Evolutionary conservation across 2,329 filamentous ascomycete species (phyloP), one percentile per base, ranked within the genome.

Genomic region (Malbranchea zuffiana): DNA sequence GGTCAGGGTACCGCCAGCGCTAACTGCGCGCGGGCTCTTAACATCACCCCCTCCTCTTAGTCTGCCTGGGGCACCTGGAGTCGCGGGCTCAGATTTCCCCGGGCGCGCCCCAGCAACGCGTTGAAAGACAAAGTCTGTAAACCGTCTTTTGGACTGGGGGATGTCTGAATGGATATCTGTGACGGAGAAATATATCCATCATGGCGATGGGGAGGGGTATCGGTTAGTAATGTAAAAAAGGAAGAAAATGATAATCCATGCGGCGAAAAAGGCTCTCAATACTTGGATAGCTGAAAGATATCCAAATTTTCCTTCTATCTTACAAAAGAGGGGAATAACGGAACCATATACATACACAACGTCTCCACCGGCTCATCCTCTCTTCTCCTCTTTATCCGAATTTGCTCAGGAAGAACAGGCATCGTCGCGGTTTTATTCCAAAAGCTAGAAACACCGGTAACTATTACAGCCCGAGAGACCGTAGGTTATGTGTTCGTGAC

Each of bases 311-410:
- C n/a, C n/a, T n/a, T n/a, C n/a, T n/a, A n/a, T n/a, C n/a, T n/a
- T n/a, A n/a, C n/a, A 7, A 26, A 11, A 16, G 21, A 8, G 13
- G 29, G 7, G 2, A n/a, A 29, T 6, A 26, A 13, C 10, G 5
- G 32, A 32, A 46, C 44, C 25, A 62, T 67, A 63, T 23, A 49
- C 48, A 33, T 64, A 69, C 66, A 67, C 33, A 73, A 56, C 15
- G 65, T 63, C 42, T 74, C 70, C n/a, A 72, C 65, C 3, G 71
- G 69, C 32, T 70, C 68, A 37, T 75, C 71, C 38, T 67, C 65
- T 38, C 71, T 66, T 45, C 71, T 69, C 39, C 72, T 64, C 56
- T 75, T 75, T 50, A 75, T 65, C 16, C 62, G 65, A 34, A 71
- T 67, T 26, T 66, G 61, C 37, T 69, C 66, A 26, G 67, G 67